phyloP scores from a whole-genome alignment of 2,329 filamentous ascomycete genomes.

The Penicillium sp. region DNA sequence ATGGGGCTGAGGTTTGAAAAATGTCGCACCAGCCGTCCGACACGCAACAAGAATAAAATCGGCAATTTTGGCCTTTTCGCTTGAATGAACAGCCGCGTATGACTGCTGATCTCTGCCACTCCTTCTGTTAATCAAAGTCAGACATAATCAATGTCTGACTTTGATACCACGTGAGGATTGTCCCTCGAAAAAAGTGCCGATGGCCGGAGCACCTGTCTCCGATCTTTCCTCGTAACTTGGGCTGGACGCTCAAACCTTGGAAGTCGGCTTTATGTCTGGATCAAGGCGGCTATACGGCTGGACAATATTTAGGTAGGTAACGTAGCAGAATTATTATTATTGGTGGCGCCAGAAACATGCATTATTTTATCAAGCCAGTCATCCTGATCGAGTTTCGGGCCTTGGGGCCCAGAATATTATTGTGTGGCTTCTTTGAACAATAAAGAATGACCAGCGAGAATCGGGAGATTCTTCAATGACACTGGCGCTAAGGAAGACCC shows the following conservation, averaged over 20 bases:
- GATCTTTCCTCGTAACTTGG: not conserved
- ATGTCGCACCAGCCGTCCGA: constrained; percentile 7
- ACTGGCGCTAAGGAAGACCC: not conserved
- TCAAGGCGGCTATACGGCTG: not conserved
- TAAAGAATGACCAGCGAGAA: constrained; percentile 12
- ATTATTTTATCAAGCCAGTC: not conserved
- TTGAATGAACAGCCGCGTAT: not conserved
- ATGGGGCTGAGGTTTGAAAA: constrained; percentile 2
- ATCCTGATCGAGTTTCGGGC: not conserved
- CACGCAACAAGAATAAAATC: not conserved
- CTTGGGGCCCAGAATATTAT: not conserved
- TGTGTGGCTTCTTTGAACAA: constrained; percentile 7
- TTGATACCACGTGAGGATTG: not conserved
- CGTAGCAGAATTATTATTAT: no score
- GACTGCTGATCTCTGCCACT: not conserved
- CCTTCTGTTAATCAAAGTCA: not conserved
- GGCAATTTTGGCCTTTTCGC: not conserved
- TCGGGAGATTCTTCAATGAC: constrained; percentile 18
- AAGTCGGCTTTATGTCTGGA: not conserved
- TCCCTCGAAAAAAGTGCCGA: constrained; percentile 1
- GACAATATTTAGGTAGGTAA: no score
- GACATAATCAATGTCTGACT: not conserved
- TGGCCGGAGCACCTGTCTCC: constrained; percentile 7
- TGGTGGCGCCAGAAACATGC: not conserved
- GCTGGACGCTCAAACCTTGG: not conserved